These are phyloP conservation scores for Phoma sp. DNA, from an alignment of 2,329 filamentous ascomycete genomes.

Conservation along the genomic window DNA sequence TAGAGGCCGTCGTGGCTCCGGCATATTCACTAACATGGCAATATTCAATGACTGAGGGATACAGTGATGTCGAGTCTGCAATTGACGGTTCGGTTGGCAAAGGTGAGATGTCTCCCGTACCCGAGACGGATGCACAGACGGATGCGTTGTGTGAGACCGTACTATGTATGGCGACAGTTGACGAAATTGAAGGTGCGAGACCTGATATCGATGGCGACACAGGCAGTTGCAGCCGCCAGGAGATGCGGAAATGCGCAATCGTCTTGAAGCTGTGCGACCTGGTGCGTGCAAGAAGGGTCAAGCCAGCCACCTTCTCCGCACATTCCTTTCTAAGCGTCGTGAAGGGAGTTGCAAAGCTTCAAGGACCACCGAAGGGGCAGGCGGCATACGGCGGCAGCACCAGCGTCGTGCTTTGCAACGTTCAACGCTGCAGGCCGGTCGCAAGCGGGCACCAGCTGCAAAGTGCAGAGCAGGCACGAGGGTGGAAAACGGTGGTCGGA, in stretches of 20 bases:
- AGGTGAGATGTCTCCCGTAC: not conserved
- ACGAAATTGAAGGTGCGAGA: constrained; percentile 34
- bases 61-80: not conserved
- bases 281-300: constrained; percentile 14
- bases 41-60: not conserved
- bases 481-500: constrained; percentile 30
- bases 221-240: constrained; percentile 16
- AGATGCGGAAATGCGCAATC: constrained; percentile 21
- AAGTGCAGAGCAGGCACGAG: constrained; percentile 30
- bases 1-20: not conserved
- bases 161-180: constrained; percentile 23
- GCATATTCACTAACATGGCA: no score
- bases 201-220: constrained; percentile 28
- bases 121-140: constrained; percentile 6
- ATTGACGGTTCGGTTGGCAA: not conserved
- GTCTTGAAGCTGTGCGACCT: constrained; percentile 20
- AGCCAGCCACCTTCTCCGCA: constrained; percentile 29
- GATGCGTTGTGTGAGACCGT: constrained; percentile 10
- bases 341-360: constrained; percentile 20
- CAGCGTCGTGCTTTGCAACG: constrained; percentile 15
- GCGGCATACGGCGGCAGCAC: constrained; percentile 24
- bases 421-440: constrained; percentile 21
- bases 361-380: constrained; percentile 17
- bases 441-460: constrained; percentile 21
- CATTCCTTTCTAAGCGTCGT: constrained; percentile 21